Percentiles rank a stretch among this genome's conserved stretches.
These are phyloP conservation scores for Entonaema liquescens DNA, from an alignment of 495 filamentous ascomycete species.

Conservation along the genomic window DNA sequence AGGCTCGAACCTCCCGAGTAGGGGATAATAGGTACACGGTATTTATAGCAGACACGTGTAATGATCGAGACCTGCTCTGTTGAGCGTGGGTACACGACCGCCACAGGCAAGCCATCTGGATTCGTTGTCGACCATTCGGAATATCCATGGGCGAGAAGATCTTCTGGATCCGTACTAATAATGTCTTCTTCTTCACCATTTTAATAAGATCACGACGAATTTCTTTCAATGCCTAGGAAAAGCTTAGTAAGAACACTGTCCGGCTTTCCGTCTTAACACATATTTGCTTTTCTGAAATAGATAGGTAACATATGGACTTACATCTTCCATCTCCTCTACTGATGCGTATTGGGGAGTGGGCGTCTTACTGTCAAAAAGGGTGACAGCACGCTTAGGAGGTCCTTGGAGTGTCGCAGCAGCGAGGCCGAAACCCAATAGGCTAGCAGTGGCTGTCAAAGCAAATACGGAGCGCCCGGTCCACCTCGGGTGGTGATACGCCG, in stretches of 20 bases:
- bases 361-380: conserved; percentile 52
- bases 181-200: conserved; percentile 66
- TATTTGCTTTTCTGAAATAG: not conserved
- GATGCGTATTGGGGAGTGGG: conserved; percentile 57
- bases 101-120: conserved; percentile 77
- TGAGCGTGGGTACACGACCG: conserved; percentile 78
- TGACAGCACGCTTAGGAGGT: conserved; percentile 36
- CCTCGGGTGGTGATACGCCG: conserved; percentile 10
- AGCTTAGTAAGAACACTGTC: conserved; percentile 28
- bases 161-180: conserved; percentile 84
- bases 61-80: conserved; percentile 85
- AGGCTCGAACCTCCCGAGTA: conserved; percentile 89
- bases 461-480: conserved; percentile 49
- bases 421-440: conserved; percentile 53
- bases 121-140: conserved; percentile 91
- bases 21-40: conserved; percentile 85
- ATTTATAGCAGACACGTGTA: conserved; percentile 81
- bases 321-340: conserved; percentile 58
- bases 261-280: not conserved
- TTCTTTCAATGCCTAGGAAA: conserved; percentile 67
- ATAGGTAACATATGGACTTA: conserved; percentile 44
- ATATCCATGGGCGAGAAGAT: conserved; percentile 82
- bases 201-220: conserved; percentile 62
- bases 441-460: conserved; percentile 52
- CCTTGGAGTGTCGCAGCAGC: conserved; percentile 38